Evolutionary conservation across 2,329 filamentous ascomycete species (phyloP), one percentile per base, ranked within the genome.

Genomic region (Rutstroemia sp.): DNA sequence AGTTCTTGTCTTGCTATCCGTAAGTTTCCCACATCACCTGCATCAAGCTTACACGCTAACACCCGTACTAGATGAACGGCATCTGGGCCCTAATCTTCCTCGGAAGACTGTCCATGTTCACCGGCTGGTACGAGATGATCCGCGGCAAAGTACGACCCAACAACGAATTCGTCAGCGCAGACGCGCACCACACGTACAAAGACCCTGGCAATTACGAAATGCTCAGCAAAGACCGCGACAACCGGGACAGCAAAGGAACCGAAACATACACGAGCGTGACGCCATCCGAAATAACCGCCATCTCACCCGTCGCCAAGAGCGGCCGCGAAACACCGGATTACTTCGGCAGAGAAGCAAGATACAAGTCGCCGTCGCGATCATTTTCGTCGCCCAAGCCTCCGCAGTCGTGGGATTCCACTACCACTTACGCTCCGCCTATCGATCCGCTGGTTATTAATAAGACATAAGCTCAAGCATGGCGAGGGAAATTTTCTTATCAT

Each of bases 161-260:
- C 68, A 82, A 83, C 65, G 92, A 97, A 70, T 97, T 96, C 65
- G 88, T 96, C 61, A 95, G 89, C 40, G 85, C 88, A 47, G 92
- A 96, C 68, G 80, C 81, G 59, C 72, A 82, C 58, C 72, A 82
- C 58, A 71, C 78, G 58, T 83, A 83, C 61, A 78, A 81, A 70
- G 82, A 85, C 65, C 77, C 76, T 69, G 81, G 83, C 74, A 82
- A 85, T 71, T 92, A 92, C 76, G 88, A 92, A 77, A 91, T 92
- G 87, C 83, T 92, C 65, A 67, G 73, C 71, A 67, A 71, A 63
- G 69, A 71, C 67, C 64, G 70, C 68, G 65, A 65, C 36, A 52
- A 57, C 12, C 27, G n/a, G 2, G 45, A 44, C 14, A 58, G 59
- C 19, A 70, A 70, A 60, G 62, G 58, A 6, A 62, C 69, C 25